Percentiles rank a stretch among this genome's conserved stretches.
phyloP scores from a whole-genome alignment of 345 rosid genomes.

The Populus alba region DNA sequence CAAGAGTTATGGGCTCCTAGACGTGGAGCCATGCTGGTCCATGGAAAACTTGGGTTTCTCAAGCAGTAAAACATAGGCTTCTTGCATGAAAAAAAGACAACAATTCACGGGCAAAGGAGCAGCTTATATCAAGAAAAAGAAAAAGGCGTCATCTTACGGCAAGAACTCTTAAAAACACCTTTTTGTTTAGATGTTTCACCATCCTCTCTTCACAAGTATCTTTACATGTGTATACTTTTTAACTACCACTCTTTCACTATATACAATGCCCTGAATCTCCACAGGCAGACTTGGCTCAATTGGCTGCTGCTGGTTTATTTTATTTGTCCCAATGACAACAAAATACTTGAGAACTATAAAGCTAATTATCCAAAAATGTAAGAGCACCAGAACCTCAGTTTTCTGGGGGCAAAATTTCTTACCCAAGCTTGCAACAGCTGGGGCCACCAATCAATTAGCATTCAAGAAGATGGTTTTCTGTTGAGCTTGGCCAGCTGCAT shows the following conservation, averaged over 20 bases:
- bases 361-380: conserved; percentile 19
- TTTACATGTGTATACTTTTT: conserved; percentile 38
- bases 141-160: neutral
- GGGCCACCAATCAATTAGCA: conserved; percentile 40
- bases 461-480: conserved; percentile 51
- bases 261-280: conserved; percentile 48
- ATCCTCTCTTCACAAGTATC: conserved; percentile 17
- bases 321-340: conserved; percentile 23
- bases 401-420: conserved; percentile 52
- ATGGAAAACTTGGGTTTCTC: no score
- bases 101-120: neutral
- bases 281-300: conserved; percentile 32
- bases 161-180: conserved; percentile 4
- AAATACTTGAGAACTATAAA: conserved; percentile 27
- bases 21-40: no score
- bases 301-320: conserved; percentile 45
- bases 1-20: no score
- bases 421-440: conserved; percentile 38
- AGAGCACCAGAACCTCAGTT: conserved; percentile 18
- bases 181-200: conserved; percentile 14
- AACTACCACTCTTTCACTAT: conserved; percentile 40
- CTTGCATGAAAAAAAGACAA: no score
- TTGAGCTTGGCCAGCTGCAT: conserved; percentile 83
- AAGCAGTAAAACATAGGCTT: no score
- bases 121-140: neutral